Conservation (phyloP, 495 filamentous ascomycete species). For the Aspergillus panamensis region DNA sequence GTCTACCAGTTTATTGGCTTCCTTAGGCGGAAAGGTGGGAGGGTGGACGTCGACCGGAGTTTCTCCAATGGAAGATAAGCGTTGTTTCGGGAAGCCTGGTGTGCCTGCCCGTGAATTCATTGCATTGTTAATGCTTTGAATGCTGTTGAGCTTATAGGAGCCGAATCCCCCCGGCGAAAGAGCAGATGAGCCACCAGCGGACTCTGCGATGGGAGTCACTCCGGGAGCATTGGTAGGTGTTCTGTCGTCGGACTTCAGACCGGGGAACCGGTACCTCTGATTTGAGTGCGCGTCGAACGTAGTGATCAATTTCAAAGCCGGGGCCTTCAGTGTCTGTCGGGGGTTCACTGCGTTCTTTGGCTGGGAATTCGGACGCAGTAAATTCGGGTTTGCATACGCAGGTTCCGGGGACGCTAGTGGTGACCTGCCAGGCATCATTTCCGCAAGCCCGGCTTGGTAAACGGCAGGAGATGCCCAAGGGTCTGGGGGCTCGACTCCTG, state of each 20-base stretch:
- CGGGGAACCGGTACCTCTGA: conserved; percentile 64
- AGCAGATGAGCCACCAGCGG: conserved; percentile 82
- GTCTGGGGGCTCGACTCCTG: conserved; percentile 69
- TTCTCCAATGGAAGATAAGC: conserved; percentile 84
- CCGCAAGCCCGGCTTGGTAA: conserved; percentile 55
- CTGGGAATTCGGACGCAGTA: conserved; percentile 27
- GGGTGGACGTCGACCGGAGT: conserved; percentile 57
- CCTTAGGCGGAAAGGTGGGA: conserved; percentile 40
- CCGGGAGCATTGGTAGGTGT: conserved; percentile 74
- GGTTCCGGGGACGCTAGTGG: conserved; percentile 46
- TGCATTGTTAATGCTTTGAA: conserved; percentile 58
- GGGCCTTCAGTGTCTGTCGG: conserved; percentile 61
- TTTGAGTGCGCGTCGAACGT: conserved; percentile 65
- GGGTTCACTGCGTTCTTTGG: conserved; percentile 26
- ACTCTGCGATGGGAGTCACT: conserved; percentile 88
- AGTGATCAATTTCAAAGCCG: conserved; percentile 91
- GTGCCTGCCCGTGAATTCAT: conserved; percentile 71
- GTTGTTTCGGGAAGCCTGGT: conserved; percentile 63
- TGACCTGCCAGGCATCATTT: conserved; percentile 33
- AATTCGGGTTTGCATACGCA: conserved; percentile 27
- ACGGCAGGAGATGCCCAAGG: conserved; percentile 83
- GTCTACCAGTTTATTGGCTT: conserved; percentile 42
- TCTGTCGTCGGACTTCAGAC: conserved; percentile 60
- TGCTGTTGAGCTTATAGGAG: conserved; percentile 60
- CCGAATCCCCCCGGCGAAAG: conserved; percentile 70